Percentiles rank a stretch among this genome's conserved stretches.
These are phyloP conservation scores for Trifolium subterraneum DNA, from an alignment of 306 rosid genomes.

Conservation along the genomic window DNA sequence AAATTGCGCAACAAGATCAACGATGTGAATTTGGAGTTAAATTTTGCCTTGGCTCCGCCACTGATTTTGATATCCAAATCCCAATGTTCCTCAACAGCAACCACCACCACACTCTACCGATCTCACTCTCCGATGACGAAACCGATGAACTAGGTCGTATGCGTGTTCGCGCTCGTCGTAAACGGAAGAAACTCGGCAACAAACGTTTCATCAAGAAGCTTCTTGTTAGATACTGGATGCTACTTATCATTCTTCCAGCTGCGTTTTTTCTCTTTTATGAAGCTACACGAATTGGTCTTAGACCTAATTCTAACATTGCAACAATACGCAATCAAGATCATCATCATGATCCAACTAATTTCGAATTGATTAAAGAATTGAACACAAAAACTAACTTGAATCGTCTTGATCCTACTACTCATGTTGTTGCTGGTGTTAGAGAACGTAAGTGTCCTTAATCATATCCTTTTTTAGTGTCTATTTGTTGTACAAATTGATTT, in stretches of 20 bases:
- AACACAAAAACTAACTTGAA: conserved; percentile 59
- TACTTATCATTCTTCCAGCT: conserved; percentile 66
- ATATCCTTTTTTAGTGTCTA: background rate
- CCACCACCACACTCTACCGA: conserved; percentile 52
- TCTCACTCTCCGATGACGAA: conserved; percentile 77
- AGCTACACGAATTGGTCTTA: conserved; percentile 57
- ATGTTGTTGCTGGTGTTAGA: conserved; percentile 72
- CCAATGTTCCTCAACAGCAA: conserved; percentile 63
- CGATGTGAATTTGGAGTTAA: too few species aligned
- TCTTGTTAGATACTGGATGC: conserved; percentile 68
- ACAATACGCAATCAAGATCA: conserved; percentile 2
- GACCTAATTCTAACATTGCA: conserved; percentile 15
- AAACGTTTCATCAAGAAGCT: conserved; percentile 57
- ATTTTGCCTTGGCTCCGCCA: too few species aligned
- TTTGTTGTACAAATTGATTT: too few species aligned
- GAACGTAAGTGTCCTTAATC: conserved; percentile 66
- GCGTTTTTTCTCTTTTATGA: conserved; percentile 66
- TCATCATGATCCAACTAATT: conserved; percentile 30
- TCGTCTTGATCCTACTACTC: conserved; percentile 77
- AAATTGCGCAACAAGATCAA: too few species aligned
- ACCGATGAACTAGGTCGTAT: conserved; percentile 73
- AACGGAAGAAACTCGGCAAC: conserved; percentile 68
- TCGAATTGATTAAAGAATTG: conserved; percentile 45
- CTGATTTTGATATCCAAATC: too few species aligned
- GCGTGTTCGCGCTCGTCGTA: conserved; percentile 77